Conservation (phyloP, 2,329 filamentous ascomycete species). For the Pseudocercospora pini-densiflorae region DNA sequence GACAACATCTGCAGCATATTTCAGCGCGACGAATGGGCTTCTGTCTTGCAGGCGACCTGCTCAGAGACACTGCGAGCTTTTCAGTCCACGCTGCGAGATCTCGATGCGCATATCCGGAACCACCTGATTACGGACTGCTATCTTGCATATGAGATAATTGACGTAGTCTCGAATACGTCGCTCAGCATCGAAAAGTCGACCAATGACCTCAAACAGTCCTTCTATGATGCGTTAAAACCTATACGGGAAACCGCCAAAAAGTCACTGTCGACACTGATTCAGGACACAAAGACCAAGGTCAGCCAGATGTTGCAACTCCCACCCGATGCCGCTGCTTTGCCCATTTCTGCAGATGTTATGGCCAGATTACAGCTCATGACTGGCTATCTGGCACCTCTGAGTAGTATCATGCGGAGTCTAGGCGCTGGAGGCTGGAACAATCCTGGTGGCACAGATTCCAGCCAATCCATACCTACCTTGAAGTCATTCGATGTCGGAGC, state of each 20-base stretch:
- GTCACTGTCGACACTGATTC: conserved; percentile 80
- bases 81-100: conserved; percentile 80
- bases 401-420: conserved; percentile 87
- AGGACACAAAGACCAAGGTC: conserved; percentile 77
- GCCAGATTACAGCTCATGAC: conserved; percentile 84
- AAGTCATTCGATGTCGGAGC: conserved; percentile 85
- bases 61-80: conserved; percentile 79
- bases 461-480: conserved; percentile 70
- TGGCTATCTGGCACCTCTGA: conserved; percentile 81
- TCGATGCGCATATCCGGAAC: conserved; percentile 86
- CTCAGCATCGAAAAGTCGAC: conserved; percentile 80
- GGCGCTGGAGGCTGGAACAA: conserved; percentile 88
- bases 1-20: conserved; percentile 91
- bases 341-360: conserved; percentile 83
- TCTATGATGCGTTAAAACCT: conserved; percentile 85
- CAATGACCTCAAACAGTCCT: conserved; percentile 79
- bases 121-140: conserved; percentile 92
- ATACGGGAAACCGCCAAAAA: conserved; percentile 89
- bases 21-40: conserved; percentile 79
- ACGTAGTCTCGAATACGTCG: conserved; percentile 81
- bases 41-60: conserved; percentile 78
- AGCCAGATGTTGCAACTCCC: conserved; percentile 70
- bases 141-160: conserved; percentile 91
- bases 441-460: conserved; percentile 56
- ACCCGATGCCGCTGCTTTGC: conserved; percentile 75